A percentile compares a stretch with the other conserved stretches of the same genome.
Evolutionary conservation across 768 basidiomycete species (phyloP).

Genomic region (Psilocybe tampanensis): DNA sequence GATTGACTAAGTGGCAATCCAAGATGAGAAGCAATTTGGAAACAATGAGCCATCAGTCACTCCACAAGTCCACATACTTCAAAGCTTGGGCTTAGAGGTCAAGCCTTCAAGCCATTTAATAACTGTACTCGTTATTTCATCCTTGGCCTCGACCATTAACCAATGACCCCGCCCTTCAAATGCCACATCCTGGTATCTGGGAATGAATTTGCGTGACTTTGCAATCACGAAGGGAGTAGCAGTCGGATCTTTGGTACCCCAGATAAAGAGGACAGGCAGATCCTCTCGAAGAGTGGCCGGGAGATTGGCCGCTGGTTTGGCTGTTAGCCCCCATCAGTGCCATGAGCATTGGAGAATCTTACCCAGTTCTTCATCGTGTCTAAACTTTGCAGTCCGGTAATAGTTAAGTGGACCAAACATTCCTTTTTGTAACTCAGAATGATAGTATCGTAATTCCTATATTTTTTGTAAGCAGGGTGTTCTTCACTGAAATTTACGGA

Average conservation of each 20-base stretch:
- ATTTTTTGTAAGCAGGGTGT: constrained; percentile 2
- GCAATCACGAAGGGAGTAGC: constrained; percentile 42
- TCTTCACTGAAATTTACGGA: not conserved
- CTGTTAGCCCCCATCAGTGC: constrained; percentile 3
- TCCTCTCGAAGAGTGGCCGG: constrained; percentile 43
- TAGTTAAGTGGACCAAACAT: constrained; percentile 80
- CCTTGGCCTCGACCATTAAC: constrained; percentile 65
- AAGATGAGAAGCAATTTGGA: too few relatives aligned
- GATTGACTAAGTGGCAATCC: too few relatives aligned
- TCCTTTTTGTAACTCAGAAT: constrained; percentile 45
- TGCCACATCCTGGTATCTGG: constrained; percentile 49
- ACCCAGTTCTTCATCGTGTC: constrained; percentile 70
- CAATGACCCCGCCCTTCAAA: constrained; percentile 67
- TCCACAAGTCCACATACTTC: not conserved
- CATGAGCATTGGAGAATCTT: not conserved
- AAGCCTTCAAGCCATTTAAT: constrained; percentile 46
- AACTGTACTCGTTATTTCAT: constrained; percentile 53
- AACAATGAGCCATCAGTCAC: too few relatives aligned
- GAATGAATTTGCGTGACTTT: constrained; percentile 51
- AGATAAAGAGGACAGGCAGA: constrained; percentile 63
- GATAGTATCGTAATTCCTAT: constrained; percentile 61
- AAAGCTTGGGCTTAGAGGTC: constrained; percentile 20
- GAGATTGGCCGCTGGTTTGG: constrained; percentile 41
- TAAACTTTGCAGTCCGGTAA: constrained; percentile 61
- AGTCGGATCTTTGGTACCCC: constrained; percentile 58